Evolutionary conservation across 2,329 filamentous ascomycete genomes (phyloP).

Genomic region (Pezicula radicicola): DNA sequence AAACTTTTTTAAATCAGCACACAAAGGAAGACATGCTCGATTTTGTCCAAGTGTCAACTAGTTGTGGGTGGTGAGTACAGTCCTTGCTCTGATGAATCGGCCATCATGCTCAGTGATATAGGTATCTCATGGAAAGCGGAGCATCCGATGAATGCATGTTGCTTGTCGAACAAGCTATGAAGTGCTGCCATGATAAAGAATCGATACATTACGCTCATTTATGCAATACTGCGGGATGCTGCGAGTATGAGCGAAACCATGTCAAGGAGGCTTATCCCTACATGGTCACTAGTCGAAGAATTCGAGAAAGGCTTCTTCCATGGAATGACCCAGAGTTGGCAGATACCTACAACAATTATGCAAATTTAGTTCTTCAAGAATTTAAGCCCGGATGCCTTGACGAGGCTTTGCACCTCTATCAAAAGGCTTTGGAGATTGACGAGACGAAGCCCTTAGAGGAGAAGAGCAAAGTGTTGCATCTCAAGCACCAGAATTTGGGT

Average conservation of each 20-base stretch:
- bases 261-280: not conserved
- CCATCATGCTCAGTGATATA: not conserved
- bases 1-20: not conserved
- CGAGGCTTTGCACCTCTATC: not conserved
- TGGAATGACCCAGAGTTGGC: not conserved
- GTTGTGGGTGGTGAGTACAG: not conserved
- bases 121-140: not conserved
- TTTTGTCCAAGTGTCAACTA: not conserved
- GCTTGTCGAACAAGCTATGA: not conserved
- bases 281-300: not conserved
- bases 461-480: not conserved
- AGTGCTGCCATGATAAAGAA: not conserved
- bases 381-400: not conserved
- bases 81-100: not conserved
- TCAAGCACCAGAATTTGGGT: not conserved
- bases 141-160: not conserved
- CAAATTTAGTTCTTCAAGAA: no score
- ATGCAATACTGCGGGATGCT: not conserved
- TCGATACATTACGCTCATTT: not conserved
- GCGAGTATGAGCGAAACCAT: not conserved
- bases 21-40: not conserved
- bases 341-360: not conserved
- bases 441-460: not conserved
- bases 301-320: not conserved
- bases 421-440: not conserved